These are phyloP conservation scores for Paralagenidium karlingii DNA, from an alignment of 352 stramenopile genomes.

Conservation along the genomic window DNA sequence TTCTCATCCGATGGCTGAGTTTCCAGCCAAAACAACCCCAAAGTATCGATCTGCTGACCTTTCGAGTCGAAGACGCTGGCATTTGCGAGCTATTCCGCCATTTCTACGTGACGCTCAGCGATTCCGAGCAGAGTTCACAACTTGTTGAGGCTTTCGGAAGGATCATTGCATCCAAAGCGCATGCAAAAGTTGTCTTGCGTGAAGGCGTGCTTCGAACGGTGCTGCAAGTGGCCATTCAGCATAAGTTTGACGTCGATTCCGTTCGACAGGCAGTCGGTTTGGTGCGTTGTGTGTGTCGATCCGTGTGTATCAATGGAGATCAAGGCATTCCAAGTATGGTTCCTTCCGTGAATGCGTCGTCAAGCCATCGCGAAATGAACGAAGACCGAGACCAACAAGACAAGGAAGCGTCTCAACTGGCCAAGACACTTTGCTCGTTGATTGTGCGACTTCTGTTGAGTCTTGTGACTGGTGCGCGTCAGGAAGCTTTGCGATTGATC, in stretches of 20 bases:
- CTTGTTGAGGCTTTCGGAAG: constrained; percentile 17
- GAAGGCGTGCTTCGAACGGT: constrained; percentile 23
- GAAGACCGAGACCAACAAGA: constrained; percentile 1
- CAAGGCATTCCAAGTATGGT: too few relatives aligned
- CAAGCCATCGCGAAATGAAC: too few relatives aligned
- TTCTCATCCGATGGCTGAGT: too few relatives aligned
- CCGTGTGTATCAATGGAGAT: too few relatives aligned
- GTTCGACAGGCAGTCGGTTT: too few relatives aligned
- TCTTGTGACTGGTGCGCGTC: constrained; percentile 29
- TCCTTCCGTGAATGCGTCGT: too few relatives aligned
- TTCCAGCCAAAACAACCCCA: too few relatives aligned
- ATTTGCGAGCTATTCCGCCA: constrained; percentile 63
- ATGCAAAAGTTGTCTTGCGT: constrained; percentile 28
- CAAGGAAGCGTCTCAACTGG: constrained; percentile 3
- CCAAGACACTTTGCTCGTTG: constrained; percentile 1
- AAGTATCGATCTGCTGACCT: too few relatives aligned
- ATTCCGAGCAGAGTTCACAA: constrained; percentile 10
- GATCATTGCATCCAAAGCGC: constrained; percentile 21
- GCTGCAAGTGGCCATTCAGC: constrained; percentile 25
- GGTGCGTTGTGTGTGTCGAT: too few relatives aligned
- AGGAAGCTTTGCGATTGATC: constrained; percentile 38
- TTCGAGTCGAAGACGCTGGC: too few relatives aligned
- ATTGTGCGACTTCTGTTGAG: constrained; percentile 48
- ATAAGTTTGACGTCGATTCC: background rate
- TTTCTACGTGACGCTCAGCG: constrained; percentile 51